Evolutionary conservation across 2,329 filamentous ascomycete genomes (phyloP), one percentile per base, ranked within the genome.

Genomic region (Thelonectria discophora): DNA sequence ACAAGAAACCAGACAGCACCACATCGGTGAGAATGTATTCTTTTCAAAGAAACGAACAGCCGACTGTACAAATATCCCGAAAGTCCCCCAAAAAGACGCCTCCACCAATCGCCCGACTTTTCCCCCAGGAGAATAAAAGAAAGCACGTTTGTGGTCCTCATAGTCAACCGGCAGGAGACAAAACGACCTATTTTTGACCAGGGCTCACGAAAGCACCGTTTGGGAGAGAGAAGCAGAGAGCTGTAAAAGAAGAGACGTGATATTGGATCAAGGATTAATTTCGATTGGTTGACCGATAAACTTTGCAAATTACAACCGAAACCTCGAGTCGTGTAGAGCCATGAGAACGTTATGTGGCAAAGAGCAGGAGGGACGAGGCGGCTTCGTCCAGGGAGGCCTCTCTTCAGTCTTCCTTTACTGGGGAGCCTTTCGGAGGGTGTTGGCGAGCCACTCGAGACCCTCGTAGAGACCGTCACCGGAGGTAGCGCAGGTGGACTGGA

Each of bases 391-490:
- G 67, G 58, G 61, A 69, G 67, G 69, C 73, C 74, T 73, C 74
- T 77, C 71, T 65, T 63, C 62, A 65, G 68, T 67, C 73, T 73
- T 83, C 82, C 88, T 88, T 80, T 86, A 82, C 86, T 84, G 74
- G 85, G 85, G 75, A 30, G 86, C 83, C 87, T 94, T 94, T 81
- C 90, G 88, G 80, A 95, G 88, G 76, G 90, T 91, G 79, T 87
- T 90, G 79, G 90, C 90, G 77, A 94, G 89, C 91, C 92, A 94
- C 84, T 94, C 94, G 76, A 98, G 92, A 89, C 94, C 94, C 85
- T 98, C 94, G 83, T 98, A 98, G 76, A 98, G 91, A 93, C 94
- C 94, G 82, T 98, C 95, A 88, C 94, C 94, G 71, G 94, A 97
- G 73, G 95, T 98, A 80, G 94, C 94, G 85, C 94, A 98, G 79